Evolutionary conservation across 1,284 basidiomycete genomes (phyloP).

Genomic region (Flammula alnicola): DNA sequence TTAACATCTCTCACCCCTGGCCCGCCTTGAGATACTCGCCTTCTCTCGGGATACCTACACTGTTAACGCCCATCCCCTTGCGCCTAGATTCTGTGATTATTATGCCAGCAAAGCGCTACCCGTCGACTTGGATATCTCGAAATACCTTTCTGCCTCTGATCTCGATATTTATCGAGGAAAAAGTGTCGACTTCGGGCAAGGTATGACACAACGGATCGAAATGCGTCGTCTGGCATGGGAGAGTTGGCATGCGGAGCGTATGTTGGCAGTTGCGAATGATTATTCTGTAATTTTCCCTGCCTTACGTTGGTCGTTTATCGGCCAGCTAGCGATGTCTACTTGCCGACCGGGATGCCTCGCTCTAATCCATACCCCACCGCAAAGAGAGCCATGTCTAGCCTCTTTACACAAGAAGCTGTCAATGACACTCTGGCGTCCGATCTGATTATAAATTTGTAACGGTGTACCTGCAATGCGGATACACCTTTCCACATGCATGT

Average conservation of each 20-base stretch:
- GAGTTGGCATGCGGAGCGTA: slow-evolving; percentile 33
- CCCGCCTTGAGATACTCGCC: slow-evolving; percentile 27
- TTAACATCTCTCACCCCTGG: slow-evolving; percentile 24
- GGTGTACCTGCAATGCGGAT: no score
- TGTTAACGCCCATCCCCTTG: slow-evolving; percentile 27
- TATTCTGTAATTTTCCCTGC: slow-evolving; percentile 25
- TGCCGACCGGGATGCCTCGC: neutral
- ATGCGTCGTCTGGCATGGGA: slow-evolving; percentile 34
- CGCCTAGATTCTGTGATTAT: slow-evolving; percentile 29
- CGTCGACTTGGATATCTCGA: slow-evolving; percentile 18
- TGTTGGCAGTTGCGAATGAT: slow-evolving; percentile 23
- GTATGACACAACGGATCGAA: slow-evolving; percentile 15
- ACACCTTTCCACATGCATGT: no score
- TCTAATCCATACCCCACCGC: neutral
- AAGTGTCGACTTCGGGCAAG: slow-evolving; percentile 15
- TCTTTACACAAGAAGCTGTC: slow-evolving; percentile 13
- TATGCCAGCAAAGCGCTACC: slow-evolving; percentile 32
- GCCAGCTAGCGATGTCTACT: slow-evolving; percentile 26
- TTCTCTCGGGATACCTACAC: slow-evolving; percentile 36
- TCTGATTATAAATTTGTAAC: no score
- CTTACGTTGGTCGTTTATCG: slow-evolving; percentile 32
- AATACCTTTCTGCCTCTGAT: slow-evolving; percentile 22
- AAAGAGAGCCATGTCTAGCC: slow-evolving; percentile 9
- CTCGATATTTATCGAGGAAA: slow-evolving; percentile 2
- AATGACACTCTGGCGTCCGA: slow-evolving; percentile 14